A percentile compares a stretch with the other conserved stretches of the same genome.
Conservation (phyloP, 768 basidiomycete species). For the Dioszegia hungarica region DNA sequence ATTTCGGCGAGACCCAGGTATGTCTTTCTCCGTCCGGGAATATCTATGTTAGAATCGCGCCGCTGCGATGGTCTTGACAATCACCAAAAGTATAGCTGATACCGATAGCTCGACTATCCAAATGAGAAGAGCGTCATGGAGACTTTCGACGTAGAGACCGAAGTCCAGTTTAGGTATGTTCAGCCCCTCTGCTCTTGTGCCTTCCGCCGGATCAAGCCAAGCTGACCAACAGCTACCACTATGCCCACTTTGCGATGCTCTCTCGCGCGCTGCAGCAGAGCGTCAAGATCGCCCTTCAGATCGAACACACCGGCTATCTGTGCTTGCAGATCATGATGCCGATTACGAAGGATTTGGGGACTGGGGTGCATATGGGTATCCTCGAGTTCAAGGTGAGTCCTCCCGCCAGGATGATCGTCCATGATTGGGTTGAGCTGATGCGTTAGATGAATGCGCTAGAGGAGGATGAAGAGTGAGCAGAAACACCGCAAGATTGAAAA, state of each 20-base stretch:
- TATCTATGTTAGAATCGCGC: too few species aligned
- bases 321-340: constrained; percentile 88
- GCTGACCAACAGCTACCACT: constrained; percentile 63
- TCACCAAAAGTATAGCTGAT: background rate
- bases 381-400: constrained; percentile 78
- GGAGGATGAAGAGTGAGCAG: constrained; percentile 21
- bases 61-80: too few species aligned
- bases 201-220: background rate
- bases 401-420: too few species aligned
- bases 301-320: constrained; percentile 73
- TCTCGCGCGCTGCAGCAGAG: constrained; percentile 73
- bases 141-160: constrained; percentile 70
- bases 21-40: background rate
- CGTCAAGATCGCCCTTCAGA: constrained; percentile 80
- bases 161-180: constrained; percentile 49
- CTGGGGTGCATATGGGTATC: constrained; percentile 58
- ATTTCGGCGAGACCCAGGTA: constrained; percentile 82
- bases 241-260: constrained; percentile 68
- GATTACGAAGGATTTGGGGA: constrained; percentile 50
- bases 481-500: background rate
- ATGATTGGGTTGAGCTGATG: background rate
- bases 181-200: background rate
- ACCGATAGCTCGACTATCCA: constrained; percentile 85
- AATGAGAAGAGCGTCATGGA: constrained; percentile 88
- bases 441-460: constrained; percentile 36